These are phyloP conservation scores for Trypanosoma congolense DNA, from an alignment of 208 protist genomes.

Conservation along the genomic window DNA sequence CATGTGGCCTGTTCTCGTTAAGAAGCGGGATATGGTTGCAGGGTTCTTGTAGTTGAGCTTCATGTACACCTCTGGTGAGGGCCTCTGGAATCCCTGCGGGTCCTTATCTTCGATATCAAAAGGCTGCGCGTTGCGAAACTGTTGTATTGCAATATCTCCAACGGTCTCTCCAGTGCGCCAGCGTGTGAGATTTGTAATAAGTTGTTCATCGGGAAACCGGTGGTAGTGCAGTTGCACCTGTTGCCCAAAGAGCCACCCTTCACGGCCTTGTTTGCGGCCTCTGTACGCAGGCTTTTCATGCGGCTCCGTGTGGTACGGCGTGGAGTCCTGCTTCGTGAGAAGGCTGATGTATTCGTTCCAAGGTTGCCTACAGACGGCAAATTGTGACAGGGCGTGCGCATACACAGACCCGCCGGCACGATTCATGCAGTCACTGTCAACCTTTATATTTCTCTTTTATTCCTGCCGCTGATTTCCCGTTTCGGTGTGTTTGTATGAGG, in stretches of 20 bases:
- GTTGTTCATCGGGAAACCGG: conserved; percentile 83
- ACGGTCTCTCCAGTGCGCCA: conserved; percentile 85
- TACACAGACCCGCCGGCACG: conserved; percentile 39
- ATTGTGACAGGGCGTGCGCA: conserved; percentile 66
- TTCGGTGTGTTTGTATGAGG: too few relatives aligned
- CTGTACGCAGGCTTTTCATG: conserved; percentile 82
- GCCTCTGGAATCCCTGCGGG: conserved; percentile 71
- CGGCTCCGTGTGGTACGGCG: conserved; percentile 62
- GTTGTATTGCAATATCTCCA: conserved; percentile 79
- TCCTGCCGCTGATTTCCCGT: too few relatives aligned
- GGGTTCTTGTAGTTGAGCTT: conserved; percentile 93
- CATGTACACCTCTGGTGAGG: conserved; percentile 85
- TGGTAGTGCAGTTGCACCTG: conserved; percentile 89
- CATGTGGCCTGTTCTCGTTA: conserved; percentile 85
- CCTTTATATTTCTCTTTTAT: too few relatives aligned
- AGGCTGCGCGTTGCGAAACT: conserved; percentile 88
- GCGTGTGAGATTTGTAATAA: conserved; percentile 79
- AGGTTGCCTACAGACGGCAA: conserved; percentile 76
- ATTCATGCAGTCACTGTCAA: conserved; percentile 9
- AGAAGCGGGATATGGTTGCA: conserved; percentile 81
- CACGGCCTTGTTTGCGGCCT: conserved; percentile 73
- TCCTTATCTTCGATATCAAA: conserved; percentile 85
- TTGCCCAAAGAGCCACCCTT: conserved; percentile 86
- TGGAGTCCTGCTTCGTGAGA: conserved; percentile 71
- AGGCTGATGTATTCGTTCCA: conserved; percentile 79